Base-by-base conservation (phyloP, 1,284 basidiomycete species). In the Leccinum pachyderme region DNA sequence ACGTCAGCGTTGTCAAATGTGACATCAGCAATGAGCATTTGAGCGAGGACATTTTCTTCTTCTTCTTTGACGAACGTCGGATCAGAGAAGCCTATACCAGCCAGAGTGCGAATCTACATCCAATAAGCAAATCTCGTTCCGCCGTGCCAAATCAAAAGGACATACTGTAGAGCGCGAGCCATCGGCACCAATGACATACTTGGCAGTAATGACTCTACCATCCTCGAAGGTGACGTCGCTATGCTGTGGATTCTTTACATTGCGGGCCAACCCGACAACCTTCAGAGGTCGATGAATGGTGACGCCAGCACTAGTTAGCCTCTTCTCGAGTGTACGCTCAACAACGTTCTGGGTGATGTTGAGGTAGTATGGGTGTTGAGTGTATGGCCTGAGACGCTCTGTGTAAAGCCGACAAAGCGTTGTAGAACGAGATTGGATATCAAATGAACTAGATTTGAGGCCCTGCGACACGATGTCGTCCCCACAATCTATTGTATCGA, bases 181-280 rank as follows among this genome's bases (percentile, higher is more conserved):
- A n/a, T 45, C 44, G 2, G 44, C 44, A 27, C 44, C 44, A 8
- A 45, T 27, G 11, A 48, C 75, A 60, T 81, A 81, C 28, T 71
- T 73, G 7, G 81, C 70, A 1, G 68, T 73, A 28, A 83, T 65
- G 9, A 72, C 64, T 50, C 73, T 72, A 0, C 81, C 81, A 35
- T 76, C 74, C 29, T 83, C 80, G 56, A 85, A 83, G 0, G 62
- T 53, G 4, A 81, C 81, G 27, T 79, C 71, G 2, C 54, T 69
- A 18, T 78, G 27, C 15, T 47, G 53, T 47, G 60, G 12, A 39
- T 69, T 58, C 2, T 59, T 54, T 4, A 58, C 31, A 13, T 66
- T 65, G 22, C 59, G 65, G 47, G 63, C 68, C 51, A 78, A 49
- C 7, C 71, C 71, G 5, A 70, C 50, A 2, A 62, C 69, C 18